Percentiles rank a stretch among this genome's conserved stretches.
Evolutionary conservation across 805 yeast genomes (phyloP).

Genomic region (Wickerhamiella brachini): DNA sequence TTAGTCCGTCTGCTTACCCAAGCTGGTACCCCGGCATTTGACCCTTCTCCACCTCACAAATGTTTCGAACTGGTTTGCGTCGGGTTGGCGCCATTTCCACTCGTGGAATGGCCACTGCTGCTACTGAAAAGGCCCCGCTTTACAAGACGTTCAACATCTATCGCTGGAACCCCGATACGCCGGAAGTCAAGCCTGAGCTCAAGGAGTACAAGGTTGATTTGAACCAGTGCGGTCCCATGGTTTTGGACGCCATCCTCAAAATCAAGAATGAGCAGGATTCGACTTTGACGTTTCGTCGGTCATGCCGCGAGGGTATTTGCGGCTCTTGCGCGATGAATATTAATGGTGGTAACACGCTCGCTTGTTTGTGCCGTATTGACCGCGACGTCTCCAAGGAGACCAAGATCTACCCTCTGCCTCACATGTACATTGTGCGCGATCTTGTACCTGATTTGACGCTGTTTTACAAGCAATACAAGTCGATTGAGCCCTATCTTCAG

Average conservation of each 20-base stretch:
- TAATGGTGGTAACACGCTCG: slow-evolving; percentile 93
- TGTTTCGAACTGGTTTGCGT: neutral
- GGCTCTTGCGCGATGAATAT: slow-evolving; percentile 99
- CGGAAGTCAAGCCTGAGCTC: slow-evolving; percentile 80
- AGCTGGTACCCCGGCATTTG: neutral
- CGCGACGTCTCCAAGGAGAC: slow-evolving; percentile 56
- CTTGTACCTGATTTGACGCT: slow-evolving; percentile 95
- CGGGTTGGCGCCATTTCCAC: neutral
- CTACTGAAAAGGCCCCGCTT: slow-evolving; percentile 41
- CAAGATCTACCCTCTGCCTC: slow-evolving; percentile 94
- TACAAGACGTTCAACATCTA: slow-evolving; percentile 80
- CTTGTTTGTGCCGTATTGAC: slow-evolving; percentile 91
- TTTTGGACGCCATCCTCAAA: slow-evolving; percentile 83
- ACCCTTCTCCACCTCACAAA: neutral
- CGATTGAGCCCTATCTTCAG: slow-evolving; percentile 93
- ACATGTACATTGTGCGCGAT: slow-evolving; percentile 94
- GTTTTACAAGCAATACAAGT: slow-evolving; percentile 96
- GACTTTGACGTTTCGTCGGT: slow-evolving; percentile 90
- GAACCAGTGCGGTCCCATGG: slow-evolving; percentile 94
- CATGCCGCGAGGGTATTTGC: slow-evolving; percentile 98
- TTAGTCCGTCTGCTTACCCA: neutral
- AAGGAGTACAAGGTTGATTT: slow-evolving; percentile 74
- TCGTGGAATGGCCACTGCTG: slow-evolving; percentile 23
- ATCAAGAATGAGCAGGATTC: slow-evolving; percentile 95
- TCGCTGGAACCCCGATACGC: slow-evolving; percentile 97